Evolutionary conservation across 1,139 yeast genomes (phyloP), one percentile per base, ranked within the genome.

Genomic region (Kodamaea fungicola): DNA sequence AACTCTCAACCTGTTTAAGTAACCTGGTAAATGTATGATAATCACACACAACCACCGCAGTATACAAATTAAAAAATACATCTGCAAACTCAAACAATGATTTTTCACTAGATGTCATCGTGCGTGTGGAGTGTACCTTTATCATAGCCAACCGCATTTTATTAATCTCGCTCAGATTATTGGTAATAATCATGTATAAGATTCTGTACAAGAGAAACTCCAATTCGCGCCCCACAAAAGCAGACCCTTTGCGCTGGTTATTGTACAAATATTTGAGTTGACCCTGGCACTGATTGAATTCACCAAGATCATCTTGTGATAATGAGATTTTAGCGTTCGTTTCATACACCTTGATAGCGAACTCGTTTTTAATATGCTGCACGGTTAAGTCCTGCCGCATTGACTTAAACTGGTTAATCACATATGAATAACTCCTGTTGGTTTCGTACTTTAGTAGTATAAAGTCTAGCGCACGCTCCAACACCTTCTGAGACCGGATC

Each of bases 201-300:
- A 88, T 70, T 36, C 90, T 68, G 57, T 87, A 90, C 33, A 87
- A 74, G 35, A 80, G 61, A 53, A 86, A 87, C 55, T 90, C 97
- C 31, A 67, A 57, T 42, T 73, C 71, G 16, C 46, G 41, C 3
- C 48, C 46, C 29, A 50, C 50, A 38, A 50, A 56, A 9, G 35
- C 36, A 19, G 34, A 28, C n/a, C 37, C 39, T 31, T 41, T 39
- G 22, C 52, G 31, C 31, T 39, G 45, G 28, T 41, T 45, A 30
- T 69, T 74, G 54, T 83, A 89, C 21, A 85, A 61, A 30, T 76
- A 68, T 45, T 77, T 79, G 35, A 90, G 63, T 52, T 89, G 89
- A 12, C 95, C 80, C 56, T 86, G 95, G 56, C 98, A 92, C 57
- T 92, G 97, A 59, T 92, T 92, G 59, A 85, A 90, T 55, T 92